A percentile compares a stretch with the other conserved stretches of the same genome.
phyloP scores from a whole-genome alignment of 2,329 filamentous ascomycete genomes.

The Erysiphe pulchra region DNA sequence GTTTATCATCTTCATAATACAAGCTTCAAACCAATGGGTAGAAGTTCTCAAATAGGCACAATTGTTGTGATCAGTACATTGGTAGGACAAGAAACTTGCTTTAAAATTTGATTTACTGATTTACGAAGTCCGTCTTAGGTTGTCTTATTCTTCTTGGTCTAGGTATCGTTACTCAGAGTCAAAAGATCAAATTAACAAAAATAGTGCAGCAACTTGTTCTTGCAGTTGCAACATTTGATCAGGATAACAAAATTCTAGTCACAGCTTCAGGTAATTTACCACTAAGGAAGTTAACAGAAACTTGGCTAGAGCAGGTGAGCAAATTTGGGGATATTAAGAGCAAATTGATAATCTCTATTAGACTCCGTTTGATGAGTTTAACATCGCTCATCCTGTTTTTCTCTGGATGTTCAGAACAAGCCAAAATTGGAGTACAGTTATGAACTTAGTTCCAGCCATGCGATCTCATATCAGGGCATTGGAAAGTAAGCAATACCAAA shows the following conservation, averaged over 20 bases:
- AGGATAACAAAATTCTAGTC: conserved; percentile 38
- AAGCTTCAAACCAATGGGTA: conserved; percentile 16
- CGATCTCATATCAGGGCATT: conserved; percentile 35
- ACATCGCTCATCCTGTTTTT: conserved; percentile 52
- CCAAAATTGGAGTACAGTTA: conserved; percentile 47
- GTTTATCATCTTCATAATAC: conserved; percentile 30
- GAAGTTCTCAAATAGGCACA: conserved; percentile 33
- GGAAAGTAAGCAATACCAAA: conserved; percentile 13
- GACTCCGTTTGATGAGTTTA: conserved; percentile 49
- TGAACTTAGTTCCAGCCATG: conserved; percentile 46
- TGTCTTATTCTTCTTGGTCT: conserved; percentile 30
- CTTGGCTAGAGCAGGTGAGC: conserved; percentile 38
- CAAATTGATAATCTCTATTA: conserved; percentile 4
- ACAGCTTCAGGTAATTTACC: conserved; percentile 43
- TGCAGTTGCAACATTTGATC: conserved; percentile 39
- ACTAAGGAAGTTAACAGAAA: conserved; percentile 52
- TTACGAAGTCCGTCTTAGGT: conserved; percentile 28
- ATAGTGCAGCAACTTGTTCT: conserved; percentile 27
- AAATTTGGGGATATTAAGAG: not conserved
- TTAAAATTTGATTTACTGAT: not conserved
- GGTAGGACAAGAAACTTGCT: conserved; percentile 20
- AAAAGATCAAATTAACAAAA: conserved; percentile 7
- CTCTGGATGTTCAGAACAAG: conserved; percentile 71
- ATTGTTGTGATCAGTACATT: conserved; percentile 49
- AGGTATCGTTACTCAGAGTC: conserved; percentile 22